These are phyloP conservation scores for Russula foetens DNA, from an alignment of 768 basidiomycete species.

Conservation along the genomic window DNA sequence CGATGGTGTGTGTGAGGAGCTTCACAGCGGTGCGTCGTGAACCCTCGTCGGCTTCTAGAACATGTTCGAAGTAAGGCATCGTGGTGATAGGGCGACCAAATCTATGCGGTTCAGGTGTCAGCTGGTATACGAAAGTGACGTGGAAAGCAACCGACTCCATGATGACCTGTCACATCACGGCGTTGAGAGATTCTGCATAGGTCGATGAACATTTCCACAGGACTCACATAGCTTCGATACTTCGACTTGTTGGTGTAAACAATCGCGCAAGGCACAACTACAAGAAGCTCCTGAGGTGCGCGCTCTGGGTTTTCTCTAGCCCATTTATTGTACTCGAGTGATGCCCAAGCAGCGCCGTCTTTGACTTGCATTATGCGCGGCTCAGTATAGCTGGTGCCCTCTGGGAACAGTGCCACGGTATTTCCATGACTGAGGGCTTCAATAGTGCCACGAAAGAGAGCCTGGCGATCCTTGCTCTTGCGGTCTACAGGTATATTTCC, in stretches of 20 bases:
- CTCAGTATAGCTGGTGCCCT: conserved; percentile 90
- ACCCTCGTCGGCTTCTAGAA: conserved; percentile 60
- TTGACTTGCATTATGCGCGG: conserved; percentile 88
- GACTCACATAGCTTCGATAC: conserved; percentile 80
- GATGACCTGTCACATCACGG: conserved; percentile 42
- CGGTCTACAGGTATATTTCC: conserved; percentile 99
- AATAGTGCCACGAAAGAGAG: conserved; percentile 83
- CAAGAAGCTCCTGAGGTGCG: conserved; percentile 36
- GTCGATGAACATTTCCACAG: background rate
- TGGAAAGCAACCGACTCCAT: conserved; percentile 48
- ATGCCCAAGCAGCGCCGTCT: conserved; percentile 93
- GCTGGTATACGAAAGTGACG: background rate
- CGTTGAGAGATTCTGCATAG: background rate
- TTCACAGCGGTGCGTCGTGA: conserved; percentile 77
- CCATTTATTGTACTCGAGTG: conserved; percentile 87
- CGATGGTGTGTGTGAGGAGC: conserved; percentile 68
- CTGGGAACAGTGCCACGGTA: conserved; percentile 89
- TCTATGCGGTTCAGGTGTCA: conserved; percentile 34
- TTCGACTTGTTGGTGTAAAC: conserved; percentile 95
- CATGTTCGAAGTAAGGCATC: conserved; percentile 67
- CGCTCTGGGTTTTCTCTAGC: conserved; percentile 45
- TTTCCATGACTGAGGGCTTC: conserved; percentile 73
- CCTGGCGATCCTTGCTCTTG: conserved; percentile 85
- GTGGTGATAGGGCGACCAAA: conserved; percentile 77
- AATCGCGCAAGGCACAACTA: conserved; percentile 77